Evolutionary conservation across 106 monocot genomes (phyloP).

Genomic region (Apostasia shenzhenica): DNA sequence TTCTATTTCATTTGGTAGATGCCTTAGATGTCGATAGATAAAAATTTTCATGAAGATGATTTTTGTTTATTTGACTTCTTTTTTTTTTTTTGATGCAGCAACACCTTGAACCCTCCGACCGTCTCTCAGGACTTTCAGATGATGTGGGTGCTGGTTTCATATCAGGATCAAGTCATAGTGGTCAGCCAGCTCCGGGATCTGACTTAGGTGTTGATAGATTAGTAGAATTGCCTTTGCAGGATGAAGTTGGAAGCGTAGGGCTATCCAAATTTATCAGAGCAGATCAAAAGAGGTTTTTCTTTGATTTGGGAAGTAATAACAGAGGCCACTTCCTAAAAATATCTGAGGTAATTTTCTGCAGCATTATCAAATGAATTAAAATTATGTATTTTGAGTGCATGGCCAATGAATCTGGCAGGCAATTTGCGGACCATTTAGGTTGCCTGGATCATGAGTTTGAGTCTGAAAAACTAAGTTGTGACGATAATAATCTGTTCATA

Average conservation of each 20-base stretch:
- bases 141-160: constrained; percentile 95
- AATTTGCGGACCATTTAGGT: too few species aligned
- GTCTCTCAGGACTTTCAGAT: constrained; percentile 73
- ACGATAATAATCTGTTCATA: too few species aligned
- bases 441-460: too few species aligned
- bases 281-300: constrained; percentile 93
- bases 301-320: constrained; percentile 86
- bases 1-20: constrained; percentile 1
- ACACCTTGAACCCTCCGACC: constrained; percentile 48
- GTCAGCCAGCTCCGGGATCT: constrained; percentile 39
- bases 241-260: constrained; percentile 49
- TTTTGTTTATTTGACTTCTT: background rate
- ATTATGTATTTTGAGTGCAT: too few species aligned
- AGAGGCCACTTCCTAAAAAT: constrained; percentile 81
- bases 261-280: constrained; percentile 71
- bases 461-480: too few species aligned
- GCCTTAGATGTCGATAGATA: background rate
- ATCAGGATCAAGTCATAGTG: constrained; percentile 36
- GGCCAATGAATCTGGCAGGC: too few species aligned
- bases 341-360: constrained; percentile 51
- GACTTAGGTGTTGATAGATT: constrained; percentile 58
- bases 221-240: constrained; percentile 31
- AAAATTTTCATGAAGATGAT: background rate
- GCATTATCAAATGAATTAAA: too few species aligned
- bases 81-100: constrained; percentile 21